Percentiles rank a stretch among this genome's conserved stretches.
These are phyloP conservation scores for Suhomyces taliae DNA, from an alignment of 1,139 yeast species.

Conservation along the genomic window DNA sequence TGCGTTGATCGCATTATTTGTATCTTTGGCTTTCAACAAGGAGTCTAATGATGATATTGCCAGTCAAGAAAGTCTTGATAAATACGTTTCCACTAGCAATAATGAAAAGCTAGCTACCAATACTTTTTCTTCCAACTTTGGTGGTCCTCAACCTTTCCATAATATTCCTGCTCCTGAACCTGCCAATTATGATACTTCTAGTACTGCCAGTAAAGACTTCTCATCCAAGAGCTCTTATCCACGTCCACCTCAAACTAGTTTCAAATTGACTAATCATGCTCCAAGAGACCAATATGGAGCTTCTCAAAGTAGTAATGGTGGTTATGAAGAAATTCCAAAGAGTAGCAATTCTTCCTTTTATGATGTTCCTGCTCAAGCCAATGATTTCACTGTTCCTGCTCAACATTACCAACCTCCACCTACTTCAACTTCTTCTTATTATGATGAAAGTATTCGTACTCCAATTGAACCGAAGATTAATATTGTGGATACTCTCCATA, in stretches of 20 bases:
- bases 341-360: slow-evolving; percentile 28
- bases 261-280: slow-evolving; percentile 5
- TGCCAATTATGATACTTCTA: slow-evolving; percentile 5
- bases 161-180: slow-evolving; percentile 5
- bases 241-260: neutral
- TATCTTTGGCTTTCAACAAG: slow-evolving; percentile 23
- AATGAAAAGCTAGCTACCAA: slow-evolving; percentile 1
- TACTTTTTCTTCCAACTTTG: slow-evolving; percentile 4
- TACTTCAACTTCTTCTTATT: slow-evolving; percentile 12
- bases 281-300: neutral
- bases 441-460: neutral
- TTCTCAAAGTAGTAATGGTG: neutral
- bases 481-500: slow-evolving; percentile 6
- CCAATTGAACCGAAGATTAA: slow-evolving; percentile 5
- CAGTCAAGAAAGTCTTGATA: slow-evolving; percentile 5
- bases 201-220: slow-evolving; percentile 7
- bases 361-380: slow-evolving; percentile 37
- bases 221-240: slow-evolving; percentile 4
- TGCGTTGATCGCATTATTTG: slow-evolving; percentile 27
- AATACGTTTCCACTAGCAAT: neutral
- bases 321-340: neutral
- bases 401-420: slow-evolving; percentile 4
- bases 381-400: slow-evolving; percentile 31
- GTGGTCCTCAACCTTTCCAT: slow-evolving; percentile 3
- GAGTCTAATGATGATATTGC: slow-evolving; percentile 5